phyloP scores from a whole-genome alignment of 2,329 filamentous ascomycete genomes.

The Rosellinia necatrix region DNA sequence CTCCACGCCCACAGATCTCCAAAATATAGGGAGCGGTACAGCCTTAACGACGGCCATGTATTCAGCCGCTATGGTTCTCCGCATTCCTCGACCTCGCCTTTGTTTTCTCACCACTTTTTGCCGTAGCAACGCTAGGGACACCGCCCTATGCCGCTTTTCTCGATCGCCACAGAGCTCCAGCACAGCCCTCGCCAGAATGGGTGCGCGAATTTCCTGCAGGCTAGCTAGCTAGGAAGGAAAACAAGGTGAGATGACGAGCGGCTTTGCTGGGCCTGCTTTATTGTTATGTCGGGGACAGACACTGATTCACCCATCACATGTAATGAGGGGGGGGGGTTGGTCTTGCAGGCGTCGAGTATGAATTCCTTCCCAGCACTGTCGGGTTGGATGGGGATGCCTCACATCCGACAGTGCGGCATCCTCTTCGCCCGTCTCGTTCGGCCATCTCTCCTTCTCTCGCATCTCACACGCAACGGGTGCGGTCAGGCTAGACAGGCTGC shows the following conservation, averaged over 20 bases:
- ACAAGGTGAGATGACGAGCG: neutral
- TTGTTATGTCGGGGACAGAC: neutral
- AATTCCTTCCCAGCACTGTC: slow-evolving; percentile 32
- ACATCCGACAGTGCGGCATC: slow-evolving; percentile 38
- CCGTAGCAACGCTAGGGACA: neutral
- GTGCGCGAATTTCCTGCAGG: slow-evolving; percentile 20
- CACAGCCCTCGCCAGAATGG: slow-evolving; percentile 13
- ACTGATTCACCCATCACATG: slow-evolving; percentile 18
- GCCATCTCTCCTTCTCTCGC: neutral
- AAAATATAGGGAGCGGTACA: neutral
- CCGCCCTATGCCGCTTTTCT: neutral
- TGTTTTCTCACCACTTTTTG: neutral
- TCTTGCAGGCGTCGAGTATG: slow-evolving; percentile 24
- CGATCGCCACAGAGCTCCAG: neutral
- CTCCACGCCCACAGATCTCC: neutral
- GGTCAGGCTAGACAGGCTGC: neutral
- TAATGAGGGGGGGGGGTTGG: slow-evolving; percentile 19
- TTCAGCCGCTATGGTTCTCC: neutral
- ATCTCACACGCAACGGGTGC: slow-evolving; percentile 9
- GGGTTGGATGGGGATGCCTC: slow-evolving; percentile 12
- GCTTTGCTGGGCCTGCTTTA: slow-evolving; percentile 4
- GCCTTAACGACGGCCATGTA: neutral
- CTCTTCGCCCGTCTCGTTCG: slow-evolving; percentile 24
- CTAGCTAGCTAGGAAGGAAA: neutral
- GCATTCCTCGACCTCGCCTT: neutral